A percentile compares a stretch with the other conserved stretches of the same genome.
These are phyloP conservation scores for Bipolaris victoriae DNA, from an alignment of 2,329 filamentous ascomycete species.

Conservation along the genomic window DNA sequence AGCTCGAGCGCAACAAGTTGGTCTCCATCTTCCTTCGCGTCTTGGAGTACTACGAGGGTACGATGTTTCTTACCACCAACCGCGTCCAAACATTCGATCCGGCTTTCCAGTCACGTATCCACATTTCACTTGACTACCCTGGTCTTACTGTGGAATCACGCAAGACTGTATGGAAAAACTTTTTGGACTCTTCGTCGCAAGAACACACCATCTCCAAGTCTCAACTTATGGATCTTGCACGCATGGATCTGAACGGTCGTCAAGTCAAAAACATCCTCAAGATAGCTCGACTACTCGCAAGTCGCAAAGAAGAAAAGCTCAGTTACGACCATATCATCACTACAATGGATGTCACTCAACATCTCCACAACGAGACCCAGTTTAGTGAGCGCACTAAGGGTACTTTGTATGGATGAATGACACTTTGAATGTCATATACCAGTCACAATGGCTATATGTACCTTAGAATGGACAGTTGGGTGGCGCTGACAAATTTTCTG, in stretches of 20 bases:
- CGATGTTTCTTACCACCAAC: conserved; percentile 47
- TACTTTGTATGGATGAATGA: conserved; percentile 12
- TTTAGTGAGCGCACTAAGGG: conserved; percentile 38
- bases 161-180: conserved; percentile 45
- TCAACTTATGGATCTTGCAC: conserved; percentile 42
- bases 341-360: conserved; percentile 50
- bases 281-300: conserved; percentile 36
- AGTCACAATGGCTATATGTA: no score
- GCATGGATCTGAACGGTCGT: conserved; percentile 56
- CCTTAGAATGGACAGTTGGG: neutral
- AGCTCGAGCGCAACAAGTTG: conserved; percentile 46
- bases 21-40: conserved; percentile 49
- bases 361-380: conserved; percentile 48
- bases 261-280: conserved; percentile 59
- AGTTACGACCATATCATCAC: conserved; percentile 41
- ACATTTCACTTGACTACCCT: conserved; percentile 40
- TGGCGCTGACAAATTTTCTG: neutral
- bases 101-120: conserved; percentile 42
- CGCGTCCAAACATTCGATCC: conserved; percentile 42
- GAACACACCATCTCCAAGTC: conserved; percentile 18
- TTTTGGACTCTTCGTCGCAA: conserved; percentile 42
- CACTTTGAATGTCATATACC: neutral
- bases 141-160: conserved; percentile 40
- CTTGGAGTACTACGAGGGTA: conserved; percentile 44
- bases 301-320: conserved; percentile 36